Base-by-base conservation (phyloP, 2,329 filamentous ascomycete species). In the Fusarium temperatum region DNA sequence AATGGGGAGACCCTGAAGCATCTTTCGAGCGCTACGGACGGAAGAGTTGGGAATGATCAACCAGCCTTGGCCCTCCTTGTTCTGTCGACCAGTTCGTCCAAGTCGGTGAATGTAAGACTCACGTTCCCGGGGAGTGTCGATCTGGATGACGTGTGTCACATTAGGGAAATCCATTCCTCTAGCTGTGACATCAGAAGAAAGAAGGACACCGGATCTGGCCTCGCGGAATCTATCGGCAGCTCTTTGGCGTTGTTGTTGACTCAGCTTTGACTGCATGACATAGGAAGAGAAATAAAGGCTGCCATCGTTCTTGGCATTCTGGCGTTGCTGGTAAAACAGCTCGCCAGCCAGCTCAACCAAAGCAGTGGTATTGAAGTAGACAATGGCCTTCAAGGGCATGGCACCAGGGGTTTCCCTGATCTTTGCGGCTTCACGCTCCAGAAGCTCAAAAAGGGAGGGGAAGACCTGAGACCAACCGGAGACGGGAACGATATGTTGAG, bases 321-420 rank as follows among this genome's bases (percentile, higher is more conserved):
- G 67, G 36, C 79, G 75, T 26, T 77, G 76, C 28, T 82, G 74
- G 56, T 90, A 83, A 38, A 85, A 84, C 28, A 92, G 83, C 22
- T 88, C 85, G 26, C 87, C 84, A 28, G 90, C 90, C 54, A 95
- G 85, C 65, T 91, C 87, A 50, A 95, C 93, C 72, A 93, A 88
- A 30, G 89, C 89, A 2, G 93, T 97, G 28, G 93, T 94, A 78
- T 93, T 93, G 81, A 96, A 92, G 85, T 98, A 99, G 47, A 98
- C 86, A 68, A 99, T 97, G n/a, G 94, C 94, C 87, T 99, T 99
- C 89, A 98, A 98, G 0, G 94, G 93, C 22, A 82, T 82, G 8
- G 70, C 77, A 8, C 81, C 81, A 5, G 77, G 81, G 71, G 86
- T 83, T 71, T 82, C 78, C 5, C 73, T 77, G 26, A 84, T 80